Base-by-base conservation (phyloP, 495 filamentous ascomycete species). In the Neurospora sp. region DNA sequence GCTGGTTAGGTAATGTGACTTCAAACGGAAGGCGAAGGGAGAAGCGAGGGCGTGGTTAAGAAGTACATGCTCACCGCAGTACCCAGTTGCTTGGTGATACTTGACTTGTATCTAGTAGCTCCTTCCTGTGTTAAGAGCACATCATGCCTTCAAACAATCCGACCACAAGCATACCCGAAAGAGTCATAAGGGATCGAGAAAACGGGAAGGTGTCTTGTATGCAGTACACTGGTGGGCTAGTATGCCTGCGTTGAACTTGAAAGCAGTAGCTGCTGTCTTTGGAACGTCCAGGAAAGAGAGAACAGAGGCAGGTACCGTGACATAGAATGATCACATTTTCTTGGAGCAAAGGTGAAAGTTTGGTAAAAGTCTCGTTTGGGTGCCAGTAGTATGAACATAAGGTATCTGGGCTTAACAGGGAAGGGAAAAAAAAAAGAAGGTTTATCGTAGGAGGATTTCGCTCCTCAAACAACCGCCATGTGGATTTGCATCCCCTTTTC, bases 401-500 rank as follows among this genome's bases (percentile, higher is more conserved):
- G 3, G 27, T 35, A 16, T 61, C 11, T 35, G 27, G 27, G 12
- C 53, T 35, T 4, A 35, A 61, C 14, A 61, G 27, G 53, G 22
- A 3, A 0, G 22, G 9, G 35, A 5, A 61, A 12, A 12, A 27
- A 5, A 18, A 12, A 12, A 14, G 0, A 12, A 27, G 11, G 1
- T 53, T 27, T 53, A 53, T 20, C 20, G 20, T 53, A 53, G 12
- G 20, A 53, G 20, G 7, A 61, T 61, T 35, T 0, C 3, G 53
- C 14, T 18, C 27, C 53, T 73, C 20, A 76, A 4, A 81, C 74
- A 48, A 82, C 77, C 16, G 89, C 86, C 76, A 85, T 84, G 76
- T 89, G 88, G 27, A 88, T 78, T 69, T 88, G 83, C 82, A 92
- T 73, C 1, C 83, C 88, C 48, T 80, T 77, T 38, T 84, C 78